Evolutionary conservation across 2,329 filamentous ascomycete species (phyloP).

Genomic region (Scedosporium apiospermum): DNA sequence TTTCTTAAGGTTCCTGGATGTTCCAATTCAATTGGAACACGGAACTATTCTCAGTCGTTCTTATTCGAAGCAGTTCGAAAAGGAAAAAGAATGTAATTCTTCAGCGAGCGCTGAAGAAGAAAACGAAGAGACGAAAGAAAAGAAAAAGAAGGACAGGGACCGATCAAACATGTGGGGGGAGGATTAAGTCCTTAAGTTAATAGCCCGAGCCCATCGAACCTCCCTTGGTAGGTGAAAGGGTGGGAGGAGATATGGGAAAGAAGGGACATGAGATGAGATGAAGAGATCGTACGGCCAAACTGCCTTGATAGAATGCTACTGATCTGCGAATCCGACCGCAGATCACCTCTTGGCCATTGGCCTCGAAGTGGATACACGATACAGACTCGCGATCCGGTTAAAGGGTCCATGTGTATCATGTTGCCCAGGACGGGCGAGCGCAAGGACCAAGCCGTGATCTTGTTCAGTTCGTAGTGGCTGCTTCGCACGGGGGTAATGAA

Average conservation of each 20-base stretch:
- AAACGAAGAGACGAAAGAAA: background rate
- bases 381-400: slow-evolving; percentile 3
- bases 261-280: background rate
- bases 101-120: background rate
- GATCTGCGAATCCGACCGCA: background rate
- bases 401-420: background rate
- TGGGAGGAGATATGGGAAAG: background rate
- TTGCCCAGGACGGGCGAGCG: background rate
- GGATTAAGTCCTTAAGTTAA: slow-evolving; percentile 1
- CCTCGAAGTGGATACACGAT: background rate
- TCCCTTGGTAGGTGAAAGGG: background rate
- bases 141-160: background rate
- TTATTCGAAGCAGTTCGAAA: background rate
- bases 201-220: background rate
- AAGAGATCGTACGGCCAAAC: background rate
- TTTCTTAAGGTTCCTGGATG: background rate
- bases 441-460: background rate
- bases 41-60: background rate
- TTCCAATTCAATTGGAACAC: background rate
- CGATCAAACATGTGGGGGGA: background rate
- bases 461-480: background rate
- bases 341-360: background rate
- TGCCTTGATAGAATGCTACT: background rate
- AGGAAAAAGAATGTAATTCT: background rate
- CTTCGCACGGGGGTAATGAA: background rate